phyloP scores from a whole-genome alignment of 2,329 filamentous ascomycete genomes.

The Alternaria atra region DNA sequence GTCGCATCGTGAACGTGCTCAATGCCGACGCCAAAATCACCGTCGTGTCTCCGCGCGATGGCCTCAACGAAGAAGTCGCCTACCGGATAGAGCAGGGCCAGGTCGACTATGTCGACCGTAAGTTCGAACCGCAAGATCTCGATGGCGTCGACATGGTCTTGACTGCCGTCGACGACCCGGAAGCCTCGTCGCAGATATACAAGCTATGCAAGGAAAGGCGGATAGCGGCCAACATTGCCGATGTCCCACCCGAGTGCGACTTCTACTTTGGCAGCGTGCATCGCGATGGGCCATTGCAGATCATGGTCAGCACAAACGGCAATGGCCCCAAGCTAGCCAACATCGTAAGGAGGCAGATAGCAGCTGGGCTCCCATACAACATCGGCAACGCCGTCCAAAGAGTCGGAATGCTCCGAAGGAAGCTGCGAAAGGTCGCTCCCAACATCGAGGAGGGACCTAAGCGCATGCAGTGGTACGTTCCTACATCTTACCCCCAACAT shows the following conservation, averaged over 20 bases:
- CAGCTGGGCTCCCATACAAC: constrained; percentile 75
- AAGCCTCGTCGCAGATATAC: constrained; percentile 90
- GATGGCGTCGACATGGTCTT: constrained; percentile 86
- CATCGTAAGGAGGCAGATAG: constrained; percentile 84
- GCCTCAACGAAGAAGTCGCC: constrained; percentile 88
- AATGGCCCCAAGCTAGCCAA: constrained; percentile 93
- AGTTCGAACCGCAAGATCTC: constrained; percentile 87
- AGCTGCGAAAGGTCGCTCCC: constrained; percentile 80
- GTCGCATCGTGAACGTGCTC: constrained; percentile 91
- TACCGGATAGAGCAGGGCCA: constrained; percentile 79
- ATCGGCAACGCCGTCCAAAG: constrained; percentile 86
- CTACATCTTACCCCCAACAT: too few relatives aligned
- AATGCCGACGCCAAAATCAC: constrained; percentile 93
- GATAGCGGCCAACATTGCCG: constrained; percentile 93
- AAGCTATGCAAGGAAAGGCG: constrained; percentile 86
- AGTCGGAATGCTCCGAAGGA: constrained; percentile 81
- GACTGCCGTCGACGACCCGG: constrained; percentile 91
- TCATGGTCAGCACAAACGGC: constrained; percentile 99
- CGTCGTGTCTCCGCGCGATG: constrained; percentile 79
- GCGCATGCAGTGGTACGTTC: constrained; percentile 81
- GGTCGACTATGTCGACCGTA: constrained; percentile 80
- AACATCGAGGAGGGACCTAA: constrained; percentile 77
- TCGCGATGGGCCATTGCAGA: constrained; percentile 91
- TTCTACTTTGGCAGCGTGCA: constrained; percentile 99
- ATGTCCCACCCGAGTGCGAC: constrained; percentile 95